Percentiles rank a stretch among this genome's conserved stretches.
Conservation (phyloP, 2,329 filamentous ascomycete species). For the Didymella pinodella region DNA sequence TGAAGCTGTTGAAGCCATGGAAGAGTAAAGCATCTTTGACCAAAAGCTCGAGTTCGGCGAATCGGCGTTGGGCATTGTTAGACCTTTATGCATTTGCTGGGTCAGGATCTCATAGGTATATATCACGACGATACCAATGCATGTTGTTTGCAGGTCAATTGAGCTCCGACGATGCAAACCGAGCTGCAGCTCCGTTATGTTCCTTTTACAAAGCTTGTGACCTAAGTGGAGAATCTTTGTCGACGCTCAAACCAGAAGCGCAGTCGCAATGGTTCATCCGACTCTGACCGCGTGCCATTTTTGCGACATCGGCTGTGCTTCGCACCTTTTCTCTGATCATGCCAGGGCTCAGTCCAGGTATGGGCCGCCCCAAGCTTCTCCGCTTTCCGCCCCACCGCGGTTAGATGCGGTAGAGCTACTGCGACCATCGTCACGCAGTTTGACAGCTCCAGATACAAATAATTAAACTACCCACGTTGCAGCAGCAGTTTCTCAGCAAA, state of each 20-base stretch:
- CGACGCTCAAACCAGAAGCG: constrained; percentile 1
- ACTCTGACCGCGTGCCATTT: constrained; percentile 28
- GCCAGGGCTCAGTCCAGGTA: constrained; percentile 15
- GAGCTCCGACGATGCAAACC: neutral
- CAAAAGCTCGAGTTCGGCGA: constrained; percentile 17
- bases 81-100: constrained; percentile 19
- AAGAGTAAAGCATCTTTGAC: constrained; percentile 28
- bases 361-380: constrained; percentile 16
- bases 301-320: constrained; percentile 32
- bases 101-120: constrained; percentile 22
- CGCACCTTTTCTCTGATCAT: constrained; percentile 10
- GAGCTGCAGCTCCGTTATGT: neutral
- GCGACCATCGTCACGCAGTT: constrained; percentile 27
- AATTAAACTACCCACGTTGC: constrained; percentile 17
- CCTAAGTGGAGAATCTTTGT: constrained; percentile 6
- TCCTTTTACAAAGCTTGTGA: neutral
- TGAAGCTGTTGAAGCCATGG: constrained; percentile 47
- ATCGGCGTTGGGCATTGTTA: constrained; percentile 19
- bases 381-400: constrained; percentile 32
- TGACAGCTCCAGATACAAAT: constrained; percentile 35
- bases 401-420: constrained; percentile 34
- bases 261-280: constrained; percentile 20
- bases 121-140: constrained; percentile 28
- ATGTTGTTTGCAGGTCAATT: constrained; percentile 13
- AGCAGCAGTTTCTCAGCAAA: constrained; percentile 1